Evolutionary conservation across 768 basidiomycete species (phyloP).

Genomic region (Lenzites betulinus): DNA sequence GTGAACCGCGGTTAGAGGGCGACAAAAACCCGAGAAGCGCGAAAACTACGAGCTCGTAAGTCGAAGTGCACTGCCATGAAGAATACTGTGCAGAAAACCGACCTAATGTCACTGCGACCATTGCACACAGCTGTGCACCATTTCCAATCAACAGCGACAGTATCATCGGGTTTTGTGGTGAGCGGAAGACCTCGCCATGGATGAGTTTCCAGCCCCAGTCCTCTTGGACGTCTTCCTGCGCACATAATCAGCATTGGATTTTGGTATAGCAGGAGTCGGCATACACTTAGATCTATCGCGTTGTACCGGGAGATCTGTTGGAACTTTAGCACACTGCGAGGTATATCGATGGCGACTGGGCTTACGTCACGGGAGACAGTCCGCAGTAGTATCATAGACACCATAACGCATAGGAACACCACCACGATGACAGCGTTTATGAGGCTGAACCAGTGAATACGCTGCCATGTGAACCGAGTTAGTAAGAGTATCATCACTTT

Average conservation of each 20-base stretch:
- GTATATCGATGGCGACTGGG: conserved; percentile 9
- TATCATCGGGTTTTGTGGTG: conserved; percentile 73
- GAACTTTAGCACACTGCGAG: neutral
- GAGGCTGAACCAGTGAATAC: conserved; percentile 96
- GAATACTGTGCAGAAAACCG: conserved; percentile 12
- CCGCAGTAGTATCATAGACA: conserved; percentile 84
- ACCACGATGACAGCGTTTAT: conserved; percentile 93
- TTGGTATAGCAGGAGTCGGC: conserved; percentile 21
- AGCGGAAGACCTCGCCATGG: conserved; percentile 93
- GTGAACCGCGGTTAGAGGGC: conserved; percentile 91
- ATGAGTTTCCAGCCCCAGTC: conserved; percentile 99
- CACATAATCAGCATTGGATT: conserved; percentile 1
- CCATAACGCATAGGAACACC: conserved; percentile 90
- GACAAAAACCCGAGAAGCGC: conserved; percentile 92
- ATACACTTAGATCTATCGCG: conserved; percentile 84
- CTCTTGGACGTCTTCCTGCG: conserved; percentile 92
- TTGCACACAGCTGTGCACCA: conserved; percentile 80
- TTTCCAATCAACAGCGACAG: conserved; percentile 90
- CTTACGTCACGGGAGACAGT: conserved; percentile 87
- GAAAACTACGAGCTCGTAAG: conserved; percentile 58
- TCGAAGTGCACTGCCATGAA: neutral
- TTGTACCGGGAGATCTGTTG: conserved; percentile 90
- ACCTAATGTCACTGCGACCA: conserved; percentile 90
- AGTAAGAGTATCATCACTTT: neutral
- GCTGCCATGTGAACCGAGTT: conserved; percentile 26